Conservation (phyloP, 306 rosid species). For the Vigna unguiculata region DNA sequence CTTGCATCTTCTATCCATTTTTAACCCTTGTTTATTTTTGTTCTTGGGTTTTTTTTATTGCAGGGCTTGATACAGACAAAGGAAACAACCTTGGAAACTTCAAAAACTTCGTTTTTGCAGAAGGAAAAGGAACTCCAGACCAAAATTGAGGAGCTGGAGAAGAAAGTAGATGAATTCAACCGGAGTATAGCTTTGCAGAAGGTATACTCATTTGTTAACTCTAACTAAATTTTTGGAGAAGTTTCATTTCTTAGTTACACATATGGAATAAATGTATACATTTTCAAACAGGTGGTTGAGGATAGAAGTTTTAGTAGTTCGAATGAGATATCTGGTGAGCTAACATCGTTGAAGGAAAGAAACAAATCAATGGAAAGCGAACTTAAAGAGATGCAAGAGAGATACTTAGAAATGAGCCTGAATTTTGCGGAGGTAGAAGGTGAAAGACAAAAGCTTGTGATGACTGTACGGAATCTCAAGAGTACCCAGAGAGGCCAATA, state of each 20-base stretch:
- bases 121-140: slow-evolving; percentile 81
- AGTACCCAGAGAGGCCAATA: slow-evolving; percentile 57
- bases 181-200: slow-evolving; percentile 54
- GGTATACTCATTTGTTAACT: slow-evolving; percentile 51
- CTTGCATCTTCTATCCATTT: not conserved
- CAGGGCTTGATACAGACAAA: slow-evolving; percentile 73
- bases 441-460: slow-evolving; percentile 95
- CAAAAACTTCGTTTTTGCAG: slow-evolving; percentile 61
- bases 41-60: slow-evolving; percentile 20
- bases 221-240: not conserved
- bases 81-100: slow-evolving; percentile 74
- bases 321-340: slow-evolving; percentile 49
- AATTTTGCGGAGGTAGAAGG: slow-evolving; percentile 98
- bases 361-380: slow-evolving; percentile 86
- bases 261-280: no score
- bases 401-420: slow-evolving; percentile 98
- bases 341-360: slow-evolving; percentile 64
- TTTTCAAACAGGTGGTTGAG: slow-evolving; percentile 50
- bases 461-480: slow-evolving; percentile 84
- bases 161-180: slow-evolving; percentile 66
- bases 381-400: slow-evolving; percentile 96
- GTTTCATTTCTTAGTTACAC: not conserved
- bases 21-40: not conserved
- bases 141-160: slow-evolving; percentile 75
- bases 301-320: slow-evolving; percentile 44